These are phyloP conservation scores for Micromonas pusilla DNA, from an alignment of 139 green algal genomes.

Conservation along the genomic window DNA sequence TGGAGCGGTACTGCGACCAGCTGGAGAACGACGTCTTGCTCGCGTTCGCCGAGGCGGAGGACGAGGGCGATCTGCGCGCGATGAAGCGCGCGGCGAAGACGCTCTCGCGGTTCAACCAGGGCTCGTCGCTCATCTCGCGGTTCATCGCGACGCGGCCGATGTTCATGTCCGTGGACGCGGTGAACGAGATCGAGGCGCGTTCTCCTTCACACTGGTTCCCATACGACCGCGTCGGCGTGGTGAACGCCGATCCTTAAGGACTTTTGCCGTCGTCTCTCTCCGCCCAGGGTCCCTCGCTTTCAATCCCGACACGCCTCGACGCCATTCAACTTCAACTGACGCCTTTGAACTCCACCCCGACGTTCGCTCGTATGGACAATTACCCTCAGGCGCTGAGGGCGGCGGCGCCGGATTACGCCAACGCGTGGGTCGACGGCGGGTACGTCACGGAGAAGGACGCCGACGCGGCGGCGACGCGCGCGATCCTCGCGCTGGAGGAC, in stretches of 20 bases:
- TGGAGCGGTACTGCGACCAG: constrained; percentile 6
- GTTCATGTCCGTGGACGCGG: not conserved
- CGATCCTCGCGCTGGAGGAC: not conserved
- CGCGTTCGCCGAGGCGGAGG: not conserved
- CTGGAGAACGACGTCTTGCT: not conserved
- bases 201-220: no score
- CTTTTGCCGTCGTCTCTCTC: no score
- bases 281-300: no score
- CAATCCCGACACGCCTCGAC: no score
- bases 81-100: not conserved
- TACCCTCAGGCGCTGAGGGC: not conserved
- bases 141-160: constrained; percentile 15
- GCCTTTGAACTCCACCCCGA: no score
- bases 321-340: no score
- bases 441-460: not conserved
- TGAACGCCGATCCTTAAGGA: no score
- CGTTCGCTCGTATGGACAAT: no score
- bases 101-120: constrained; percentile 1
- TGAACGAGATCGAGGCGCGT: not conserved
- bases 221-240: no score
- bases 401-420: not conserved
- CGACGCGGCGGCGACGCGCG: no score
- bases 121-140: not conserved
- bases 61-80: not conserved
- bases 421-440: no score